Percentiles rank a stretch among this genome's conserved stretches.
These are phyloP conservation scores for Termitomyces sp. DNA, from an alignment of 768 basidiomycete species.

Conservation along the genomic window DNA sequence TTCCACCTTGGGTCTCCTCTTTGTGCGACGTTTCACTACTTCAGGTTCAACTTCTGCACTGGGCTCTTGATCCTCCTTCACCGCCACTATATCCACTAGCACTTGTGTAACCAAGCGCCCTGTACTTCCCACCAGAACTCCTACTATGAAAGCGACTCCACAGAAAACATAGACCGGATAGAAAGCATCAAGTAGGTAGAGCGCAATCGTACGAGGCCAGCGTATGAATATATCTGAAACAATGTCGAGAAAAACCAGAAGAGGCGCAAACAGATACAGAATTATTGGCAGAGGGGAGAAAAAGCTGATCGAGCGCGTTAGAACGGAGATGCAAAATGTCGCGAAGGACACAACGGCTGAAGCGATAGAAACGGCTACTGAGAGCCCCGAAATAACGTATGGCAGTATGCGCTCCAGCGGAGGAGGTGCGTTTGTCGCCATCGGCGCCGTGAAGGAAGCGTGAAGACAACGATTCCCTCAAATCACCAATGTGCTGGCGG, in stretches of 20 bases:
- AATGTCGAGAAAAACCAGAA: constrained; percentile 35
- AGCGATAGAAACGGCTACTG: constrained; percentile 1
- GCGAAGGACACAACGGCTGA: neutral
- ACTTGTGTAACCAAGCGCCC: constrained; percentile 18
- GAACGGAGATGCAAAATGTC: constrained; percentile 1
- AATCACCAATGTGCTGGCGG: too few relatives aligned
- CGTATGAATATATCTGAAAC: constrained; percentile 34
- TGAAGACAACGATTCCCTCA: neutral
- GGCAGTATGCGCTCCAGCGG: constrained; percentile 13
- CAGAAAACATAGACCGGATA: constrained; percentile 54
- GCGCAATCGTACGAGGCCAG: constrained; percentile 35
- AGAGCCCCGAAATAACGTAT: constrained; percentile 7
- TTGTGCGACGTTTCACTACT: neutral
- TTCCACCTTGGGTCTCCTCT: neutral
- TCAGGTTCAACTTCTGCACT: neutral
- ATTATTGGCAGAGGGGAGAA: constrained; percentile 23
- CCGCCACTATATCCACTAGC: constrained; percentile 7
- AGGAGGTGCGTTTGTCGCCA: neutral
- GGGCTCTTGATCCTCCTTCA: neutral
- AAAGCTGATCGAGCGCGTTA: neutral
- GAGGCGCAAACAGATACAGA: constrained; percentile 42
- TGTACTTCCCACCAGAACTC: constrained; percentile 35
- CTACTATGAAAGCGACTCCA: constrained; percentile 50
- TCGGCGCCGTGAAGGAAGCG: neutral
- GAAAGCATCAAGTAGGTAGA: constrained; percentile 34